Evolutionary conservation across 192 early-diverging fungal genomes (phyloP), one percentile per base, ranked within the genome.

Genomic region (Obelidium mucronatum): DNA sequence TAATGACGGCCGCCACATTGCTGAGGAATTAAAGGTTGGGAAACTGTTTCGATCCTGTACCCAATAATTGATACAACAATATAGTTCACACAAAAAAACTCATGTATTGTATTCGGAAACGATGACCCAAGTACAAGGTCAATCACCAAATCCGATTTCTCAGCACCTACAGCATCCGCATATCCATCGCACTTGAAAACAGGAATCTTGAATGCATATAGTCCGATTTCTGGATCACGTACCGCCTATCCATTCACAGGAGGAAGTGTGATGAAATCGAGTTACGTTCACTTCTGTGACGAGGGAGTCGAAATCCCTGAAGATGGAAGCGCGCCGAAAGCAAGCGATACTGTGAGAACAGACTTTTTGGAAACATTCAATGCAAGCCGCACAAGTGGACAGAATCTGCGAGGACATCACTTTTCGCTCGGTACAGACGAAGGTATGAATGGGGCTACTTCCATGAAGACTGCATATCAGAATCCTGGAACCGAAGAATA

Each of bases 391-490:
- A 58, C 30, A 11, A 17, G 15, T 30, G 35, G 54, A 35, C 54
- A 59, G 55, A 72, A 72, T 36, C n/a, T 72, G 69, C n/a, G 69
- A n/a, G 52, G 52, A 40, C 30, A 31, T 54, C 69, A 72, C 36
- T 72, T 72, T 58, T 26, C 11, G 30, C 37, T 72, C 13, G 69
- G 69, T 17, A 72, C 13, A 3, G 69, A 72, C 30, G 39, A 39
- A 35, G 34, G 51, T 0, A n/a, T 31, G 6, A 31, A 13, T 26
- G 36, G 39, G 54, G 52, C 15, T 51, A 72, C 53, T 2, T 36
- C 11, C n/a, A 72, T 58, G 54, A 58, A 42, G 54, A 24, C 5
- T 13, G 53, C 51, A 1, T 72, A 58, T 72, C 3, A 40, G 35
- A 37, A 36, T 36, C 69, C 51, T n/a, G 52, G n/a, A 13, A 31